Conservation (phyloP, 2,329 filamentous ascomycete genomes). For the Phialophora tarda region DNA sequence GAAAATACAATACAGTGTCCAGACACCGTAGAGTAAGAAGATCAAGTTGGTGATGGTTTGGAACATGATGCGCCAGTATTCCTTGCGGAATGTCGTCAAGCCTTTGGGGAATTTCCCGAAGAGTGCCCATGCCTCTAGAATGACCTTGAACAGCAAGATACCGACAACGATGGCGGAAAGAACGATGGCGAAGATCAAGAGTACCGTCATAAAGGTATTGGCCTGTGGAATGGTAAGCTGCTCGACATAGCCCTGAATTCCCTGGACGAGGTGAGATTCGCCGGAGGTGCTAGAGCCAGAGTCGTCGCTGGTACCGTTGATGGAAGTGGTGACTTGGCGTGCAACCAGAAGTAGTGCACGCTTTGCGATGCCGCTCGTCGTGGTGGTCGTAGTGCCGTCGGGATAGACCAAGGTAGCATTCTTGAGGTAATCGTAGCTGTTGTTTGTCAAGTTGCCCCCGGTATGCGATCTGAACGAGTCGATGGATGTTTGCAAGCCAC, state of each 20-base stretch:
- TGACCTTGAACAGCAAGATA: constrained; percentile 86
- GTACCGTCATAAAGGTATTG: constrained; percentile 95
- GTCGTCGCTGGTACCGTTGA: constrained; percentile 44
- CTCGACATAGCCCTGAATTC: constrained; percentile 83
- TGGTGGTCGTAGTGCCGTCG: constrained; percentile 61
- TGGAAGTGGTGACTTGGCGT: constrained; percentile 55
- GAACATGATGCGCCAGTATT: constrained; percentile 93
- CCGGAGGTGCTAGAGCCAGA: constrained; percentile 48
- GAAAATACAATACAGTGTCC: constrained; percentile 94
- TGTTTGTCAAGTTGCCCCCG: constrained; percentile 83
- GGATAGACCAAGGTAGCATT: constrained; percentile 77
- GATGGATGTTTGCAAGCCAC: constrained; percentile 77
- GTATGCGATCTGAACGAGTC: constrained; percentile 80
- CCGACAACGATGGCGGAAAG: constrained; percentile 82
- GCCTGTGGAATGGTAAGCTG: constrained; percentile 81
- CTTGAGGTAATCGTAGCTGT: constrained; percentile 74
- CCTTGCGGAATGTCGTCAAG: constrained; percentile 83
- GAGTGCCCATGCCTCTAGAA: constrained; percentile 90
- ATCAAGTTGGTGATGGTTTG: constrained; percentile 90
- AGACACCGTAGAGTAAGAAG: constrained; percentile 88
- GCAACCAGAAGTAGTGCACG: constrained; percentile 62
- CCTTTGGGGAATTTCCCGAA: constrained; percentile 82
- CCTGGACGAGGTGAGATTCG: constrained; percentile 65
- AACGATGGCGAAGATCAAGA: constrained; percentile 85
- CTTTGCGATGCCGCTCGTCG: constrained; percentile 54